A percentile compares a stretch with the other conserved stretches of the same genome.
Evolutionary conservation across 768 basidiomycete genomes (phyloP).

Genomic region (Tephrocybe rancida): DNA sequence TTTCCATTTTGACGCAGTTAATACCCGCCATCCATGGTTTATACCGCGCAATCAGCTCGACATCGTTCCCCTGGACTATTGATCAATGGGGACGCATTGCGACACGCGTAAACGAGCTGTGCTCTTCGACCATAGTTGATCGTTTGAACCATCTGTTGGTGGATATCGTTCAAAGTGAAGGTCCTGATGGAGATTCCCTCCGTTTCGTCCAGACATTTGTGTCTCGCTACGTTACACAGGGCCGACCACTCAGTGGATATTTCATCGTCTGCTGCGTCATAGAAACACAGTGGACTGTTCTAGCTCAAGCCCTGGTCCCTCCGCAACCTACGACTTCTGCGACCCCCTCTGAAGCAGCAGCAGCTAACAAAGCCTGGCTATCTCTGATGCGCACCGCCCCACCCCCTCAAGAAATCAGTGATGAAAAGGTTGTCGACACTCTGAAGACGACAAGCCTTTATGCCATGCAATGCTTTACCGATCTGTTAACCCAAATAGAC

Average conservation of each 20-base stretch:
- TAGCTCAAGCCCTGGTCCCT: constrained; percentile 66
- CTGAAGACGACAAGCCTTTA: constrained; percentile 55
- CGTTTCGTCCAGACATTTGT: constrained; percentile 70
- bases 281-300: constrained; percentile 83
- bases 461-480: constrained; percentile 76
- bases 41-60: constrained; percentile 83
- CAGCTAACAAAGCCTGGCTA: constrained; percentile 83
- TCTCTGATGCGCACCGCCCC: constrained; percentile 61
- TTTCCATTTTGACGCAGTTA: constrained; percentile 72
- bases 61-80: constrained; percentile 72
- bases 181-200: constrained; percentile 48
- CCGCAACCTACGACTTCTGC: constrained; percentile 25
- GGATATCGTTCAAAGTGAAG: constrained; percentile 61
- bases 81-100: constrained; percentile 65
- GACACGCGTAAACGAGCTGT: constrained; percentile 56
- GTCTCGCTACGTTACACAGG: constrained; percentile 72
- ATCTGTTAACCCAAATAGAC: constrained; percentile 77
- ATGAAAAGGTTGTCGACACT: constrained; percentile 35
- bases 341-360: constrained; percentile 66
- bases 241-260: constrained; percentile 82
- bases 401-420: constrained; percentile 39
- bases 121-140: constrained; percentile 68
- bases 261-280: constrained; percentile 90
- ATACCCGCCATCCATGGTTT: constrained; percentile 86
- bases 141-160: constrained; percentile 70